These are phyloP conservation scores for Holtermanniella nyarrowii DNA, from an alignment of 768 basidiomycete genomes.

Conservation along the genomic window DNA sequence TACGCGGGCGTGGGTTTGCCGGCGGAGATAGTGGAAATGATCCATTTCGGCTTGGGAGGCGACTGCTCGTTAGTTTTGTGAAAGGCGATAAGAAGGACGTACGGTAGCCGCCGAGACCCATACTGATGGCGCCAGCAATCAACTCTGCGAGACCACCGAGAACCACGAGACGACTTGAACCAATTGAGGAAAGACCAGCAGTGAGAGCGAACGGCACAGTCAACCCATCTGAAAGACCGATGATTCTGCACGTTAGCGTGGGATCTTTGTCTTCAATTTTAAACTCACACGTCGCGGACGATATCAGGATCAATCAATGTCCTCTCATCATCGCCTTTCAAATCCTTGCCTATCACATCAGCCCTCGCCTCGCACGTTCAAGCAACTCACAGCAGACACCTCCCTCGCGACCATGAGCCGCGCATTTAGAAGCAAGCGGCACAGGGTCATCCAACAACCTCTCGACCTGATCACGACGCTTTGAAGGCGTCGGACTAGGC, in stretches of 20 bases:
- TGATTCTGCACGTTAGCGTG: constrained; percentile 21
- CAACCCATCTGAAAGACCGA: constrained; percentile 38
- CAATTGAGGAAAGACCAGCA: constrained; percentile 56
- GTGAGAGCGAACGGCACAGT: constrained; percentile 41
- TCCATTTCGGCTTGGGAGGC: constrained; percentile 95
- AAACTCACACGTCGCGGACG: constrained; percentile 33
- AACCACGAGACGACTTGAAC: constrained; percentile 81
- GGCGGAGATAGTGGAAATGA: constrained; percentile 72
- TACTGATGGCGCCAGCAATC: constrained; percentile 89
- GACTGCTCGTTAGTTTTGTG: constrained; percentile 40
- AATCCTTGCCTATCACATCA: constrained; percentile 8
- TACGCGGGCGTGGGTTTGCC: constrained; percentile 70
- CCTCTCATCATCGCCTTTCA: constrained; percentile 35
- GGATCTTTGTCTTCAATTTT: not conserved
- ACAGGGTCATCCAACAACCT: constrained; percentile 9
- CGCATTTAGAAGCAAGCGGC: constrained; percentile 20
- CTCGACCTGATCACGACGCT: constrained; percentile 11
- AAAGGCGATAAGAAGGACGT: constrained; percentile 12
- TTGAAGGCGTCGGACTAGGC: not conserved
- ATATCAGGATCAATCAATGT: constrained; percentile 32
- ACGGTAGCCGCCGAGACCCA: constrained; percentile 95
- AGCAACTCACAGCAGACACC: constrained; percentile 16
- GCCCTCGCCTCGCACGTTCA: not conserved
- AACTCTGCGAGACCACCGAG: constrained; percentile 92
- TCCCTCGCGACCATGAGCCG: constrained; percentile 9